These are phyloP conservation scores for Tanacetum coccineum DNA, from an alignment of 129 eudicot species.

Conservation along the genomic window DNA sequence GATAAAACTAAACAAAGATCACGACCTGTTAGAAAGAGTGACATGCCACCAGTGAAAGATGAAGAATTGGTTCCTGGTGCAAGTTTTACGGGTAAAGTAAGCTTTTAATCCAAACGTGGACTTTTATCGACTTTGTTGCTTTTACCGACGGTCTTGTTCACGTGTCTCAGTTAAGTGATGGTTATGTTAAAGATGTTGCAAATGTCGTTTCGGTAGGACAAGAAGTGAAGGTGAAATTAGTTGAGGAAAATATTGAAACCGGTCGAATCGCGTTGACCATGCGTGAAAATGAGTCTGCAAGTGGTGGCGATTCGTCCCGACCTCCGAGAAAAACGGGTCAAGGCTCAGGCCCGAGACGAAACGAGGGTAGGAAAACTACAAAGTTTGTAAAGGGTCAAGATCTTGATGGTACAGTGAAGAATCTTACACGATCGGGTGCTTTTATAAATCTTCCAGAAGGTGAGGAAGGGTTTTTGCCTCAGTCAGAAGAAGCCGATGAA, in stretches of 20 bases:
- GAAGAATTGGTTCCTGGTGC: slow-evolving; percentile 89
- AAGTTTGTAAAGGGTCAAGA: slow-evolving; percentile 84
- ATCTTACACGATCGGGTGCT: slow-evolving; percentile 70
- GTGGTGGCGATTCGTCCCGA: slow-evolving; percentile 38
- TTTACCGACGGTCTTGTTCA: slow-evolving; percentile 90
- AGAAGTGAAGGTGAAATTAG: slow-evolving; percentile 73
- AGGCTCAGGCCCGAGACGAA: slow-evolving; percentile 37
- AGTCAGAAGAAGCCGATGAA: slow-evolving; percentile 73
- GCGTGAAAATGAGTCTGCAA: slow-evolving; percentile 55
- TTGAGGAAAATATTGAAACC: slow-evolving; percentile 68
- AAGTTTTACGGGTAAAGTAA: slow-evolving; percentile 82
- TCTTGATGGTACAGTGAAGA: slow-evolving; percentile 86
- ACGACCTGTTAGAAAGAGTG: slow-evolving; percentile 76
- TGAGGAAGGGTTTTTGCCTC: slow-evolving; percentile 90
- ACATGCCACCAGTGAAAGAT: slow-evolving; percentile 82
- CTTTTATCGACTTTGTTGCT: slow-evolving; percentile 94
- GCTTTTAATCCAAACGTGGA: slow-evolving; percentile 87
- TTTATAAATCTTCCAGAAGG: slow-evolving; percentile 86
- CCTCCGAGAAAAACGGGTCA: slow-evolving; percentile 44
- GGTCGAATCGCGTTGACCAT: slow-evolving; percentile 79
- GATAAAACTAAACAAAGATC: slow-evolving; percentile 54
- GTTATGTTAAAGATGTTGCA: slow-evolving; percentile 78
- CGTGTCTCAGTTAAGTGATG: slow-evolving; percentile 67
- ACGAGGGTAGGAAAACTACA: slow-evolving; percentile 43
- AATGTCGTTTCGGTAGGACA: slow-evolving; percentile 73